Percentiles rank a stretch among this genome's conserved stretches.
These are phyloP conservation scores for Fragilariopsis cylindrus DNA, from an alignment of 108 stramenopile species.

Conservation along the genomic window DNA sequence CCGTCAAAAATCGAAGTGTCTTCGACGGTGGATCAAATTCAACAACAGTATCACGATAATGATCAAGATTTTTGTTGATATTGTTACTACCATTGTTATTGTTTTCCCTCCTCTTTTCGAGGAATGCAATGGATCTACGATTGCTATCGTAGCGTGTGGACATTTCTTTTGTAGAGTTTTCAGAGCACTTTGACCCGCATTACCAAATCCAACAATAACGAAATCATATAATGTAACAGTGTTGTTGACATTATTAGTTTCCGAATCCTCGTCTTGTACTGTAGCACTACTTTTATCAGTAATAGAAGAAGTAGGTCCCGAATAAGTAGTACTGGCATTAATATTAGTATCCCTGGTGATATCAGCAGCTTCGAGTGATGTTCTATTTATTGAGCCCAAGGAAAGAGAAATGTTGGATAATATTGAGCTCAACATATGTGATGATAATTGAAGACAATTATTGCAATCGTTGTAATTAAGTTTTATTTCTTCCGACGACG, in stretches of 20 bases:
- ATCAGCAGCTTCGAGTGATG: neutral
- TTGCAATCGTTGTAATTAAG: neutral
- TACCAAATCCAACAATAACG: slow-evolving; percentile 61
- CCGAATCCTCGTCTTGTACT: neutral
- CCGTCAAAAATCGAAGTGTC: slow-evolving; percentile 31
- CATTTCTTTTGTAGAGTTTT: slow-evolving; percentile 39
- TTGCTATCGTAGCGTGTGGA: slow-evolving; percentile 50
- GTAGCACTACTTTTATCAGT: neutral
- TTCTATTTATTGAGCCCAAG: neutral
- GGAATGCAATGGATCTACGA: slow-evolving; percentile 52
- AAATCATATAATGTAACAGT: slow-evolving; percentile 46
- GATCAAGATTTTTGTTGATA: slow-evolving; percentile 8
- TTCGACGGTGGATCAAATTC: slow-evolving; percentile 42
- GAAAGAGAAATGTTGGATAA: neutral
- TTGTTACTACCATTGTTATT: neutral
- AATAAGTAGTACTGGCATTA: neutral
- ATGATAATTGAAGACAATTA: neutral
- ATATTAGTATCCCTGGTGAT: too few relatives aligned
- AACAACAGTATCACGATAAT: slow-evolving; percentile 30
- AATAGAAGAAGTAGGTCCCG: neutral
- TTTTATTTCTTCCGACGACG: neutral
- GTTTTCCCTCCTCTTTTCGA: neutral
- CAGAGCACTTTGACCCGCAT: slow-evolving; percentile 53
- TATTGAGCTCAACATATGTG: neutral
- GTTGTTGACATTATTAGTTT: neutral